Evolutionary conservation across 495 filamentous ascomycete species (phyloP), one percentile per base, ranked within the genome.

Genomic region (Neurospora discreta): DNA sequence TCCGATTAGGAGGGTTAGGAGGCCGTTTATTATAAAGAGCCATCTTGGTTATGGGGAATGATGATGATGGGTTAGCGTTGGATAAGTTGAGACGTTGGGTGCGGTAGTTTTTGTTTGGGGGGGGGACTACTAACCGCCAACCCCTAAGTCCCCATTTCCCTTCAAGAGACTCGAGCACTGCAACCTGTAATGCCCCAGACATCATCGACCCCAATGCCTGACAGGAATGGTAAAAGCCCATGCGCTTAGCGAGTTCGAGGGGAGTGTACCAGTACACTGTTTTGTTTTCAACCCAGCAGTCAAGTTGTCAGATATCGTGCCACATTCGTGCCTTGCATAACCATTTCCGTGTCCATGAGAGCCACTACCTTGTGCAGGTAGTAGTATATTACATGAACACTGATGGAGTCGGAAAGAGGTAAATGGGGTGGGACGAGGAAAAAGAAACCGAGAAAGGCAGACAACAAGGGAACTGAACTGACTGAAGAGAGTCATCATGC

Each of bases 11-110:
- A 88, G 75, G 4, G 84, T 85, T 70, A 87, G 86, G 44, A 84
- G 43, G 8, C 81, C 83, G 70, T 86, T 83, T 65, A 82, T 80
- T 65, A 83, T 69, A 23, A 89, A 89, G 3, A 90, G 80, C 88
- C 88, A 89, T 33, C 75, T 76, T 41, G 18, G 4, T 41, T 39
- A 39, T 38, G 30, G 3, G 33, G 33, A 11, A n/a, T n/a, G n/a
- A n/a, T n/a, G n/a, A 3, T 23, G n/a, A 9, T 43, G 3, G 38
- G 39, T 23, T n/a, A 68, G 33, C 4, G 33, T 3, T 36, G 33
- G 33, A 5, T 36, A 5, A 36, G 33, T 36, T 36, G 33, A 5
- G 33, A 36, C 33, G 4, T 36, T 36, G 33, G 33, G 33, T 36
- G 33, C 3, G 33, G 3, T 36, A 36, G 33, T 36, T 36, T 36